Evolutionary conservation across 2,329 filamentous ascomycete genomes (phyloP).

Genomic region (Ilyonectria destructans): DNA sequence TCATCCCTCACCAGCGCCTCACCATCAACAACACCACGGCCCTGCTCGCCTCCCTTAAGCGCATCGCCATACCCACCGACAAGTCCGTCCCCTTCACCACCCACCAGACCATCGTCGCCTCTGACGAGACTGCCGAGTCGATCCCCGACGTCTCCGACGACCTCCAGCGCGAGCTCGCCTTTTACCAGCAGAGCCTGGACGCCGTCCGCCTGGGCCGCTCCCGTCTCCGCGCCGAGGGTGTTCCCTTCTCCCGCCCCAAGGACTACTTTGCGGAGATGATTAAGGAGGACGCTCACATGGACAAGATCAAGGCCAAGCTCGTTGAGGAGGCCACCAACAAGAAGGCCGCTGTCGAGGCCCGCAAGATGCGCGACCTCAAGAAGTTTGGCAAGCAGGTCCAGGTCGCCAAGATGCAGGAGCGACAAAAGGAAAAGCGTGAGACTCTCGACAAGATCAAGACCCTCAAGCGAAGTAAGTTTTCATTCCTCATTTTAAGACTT

Average conservation of each 20-base stretch:
- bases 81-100: constrained; percentile 83
- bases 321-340: constrained; percentile 93
- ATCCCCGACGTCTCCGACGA: constrained; percentile 93
- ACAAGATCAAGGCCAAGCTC: constrained; percentile 93
- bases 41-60: constrained; percentile 84
- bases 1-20: constrained; percentile 91
- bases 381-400: constrained; percentile 99
- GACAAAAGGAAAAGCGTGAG: constrained; percentile 91
- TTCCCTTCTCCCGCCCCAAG: constrained; percentile 88
- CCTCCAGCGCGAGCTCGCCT: constrained; percentile 90
- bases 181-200: constrained; percentile 91
- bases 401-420: constrained; percentile 94
- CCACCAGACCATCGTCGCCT: constrained; percentile 83
- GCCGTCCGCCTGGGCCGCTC: constrained; percentile 82
- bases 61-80: constrained; percentile 79
- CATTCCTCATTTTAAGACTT: constrained; percentile 38
- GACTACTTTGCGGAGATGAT: constrained; percentile 99
- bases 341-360: constrained; percentile 92
- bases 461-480: constrained; percentile 90
- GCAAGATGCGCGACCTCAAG: constrained; percentile 94
- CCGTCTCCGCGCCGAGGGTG: constrained; percentile 85
- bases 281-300: constrained; percentile 98
- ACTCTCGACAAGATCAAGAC: constrained; percentile 96
- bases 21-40: constrained; percentile 98
- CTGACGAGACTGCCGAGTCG: constrained; percentile 73